A percentile compares a stretch with the other conserved stretches of the same genome.
phyloP scores from a whole-genome alignment of 2,329 filamentous ascomycete genomes.

The Leptosphaerulina australis region DNA sequence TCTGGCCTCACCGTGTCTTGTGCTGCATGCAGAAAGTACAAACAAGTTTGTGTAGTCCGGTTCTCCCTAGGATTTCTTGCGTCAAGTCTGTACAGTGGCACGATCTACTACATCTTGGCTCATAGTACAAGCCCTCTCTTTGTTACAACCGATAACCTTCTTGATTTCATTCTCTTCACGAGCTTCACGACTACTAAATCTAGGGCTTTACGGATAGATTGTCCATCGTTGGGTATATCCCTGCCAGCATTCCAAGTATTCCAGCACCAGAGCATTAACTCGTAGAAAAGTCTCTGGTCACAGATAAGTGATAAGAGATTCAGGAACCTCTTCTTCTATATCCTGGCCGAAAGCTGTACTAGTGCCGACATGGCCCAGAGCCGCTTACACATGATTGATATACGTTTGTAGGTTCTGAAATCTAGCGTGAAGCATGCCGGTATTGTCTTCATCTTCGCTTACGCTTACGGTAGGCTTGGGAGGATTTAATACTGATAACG shows the following conservation, averaged over 20 bases:
- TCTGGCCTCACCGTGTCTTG: constrained; percentile 39
- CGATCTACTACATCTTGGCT: constrained; percentile 40
- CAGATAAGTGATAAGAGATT: neutral
- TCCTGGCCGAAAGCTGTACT: neutral
- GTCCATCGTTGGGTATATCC: constrained; percentile 21
- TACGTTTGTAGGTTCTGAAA: neutral
- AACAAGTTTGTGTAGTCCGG: constrained; percentile 33
- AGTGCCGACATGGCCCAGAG: neutral
- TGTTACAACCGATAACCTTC: constrained; percentile 5
- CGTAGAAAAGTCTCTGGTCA: constrained; percentile 2
- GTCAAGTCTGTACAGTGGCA: constrained; percentile 37
- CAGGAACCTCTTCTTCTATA: neutral
- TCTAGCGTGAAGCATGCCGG: constrained; percentile 5
- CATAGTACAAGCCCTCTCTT: constrained; percentile 40
- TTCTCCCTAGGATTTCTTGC: constrained; percentile 40
- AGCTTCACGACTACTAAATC: constrained; percentile 11
- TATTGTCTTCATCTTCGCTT: constrained; percentile 2
- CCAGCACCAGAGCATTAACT: constrained; percentile 22
- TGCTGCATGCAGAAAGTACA: constrained; percentile 36
- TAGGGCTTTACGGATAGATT: constrained; percentile 21
- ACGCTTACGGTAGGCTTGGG: neutral
- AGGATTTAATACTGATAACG: neutral
- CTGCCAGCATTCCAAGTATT: constrained; percentile 16
- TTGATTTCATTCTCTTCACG: constrained; percentile 21
- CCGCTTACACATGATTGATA: neutral